Evolutionary conservation across 495 filamentous ascomycete species (phyloP), one percentile per base, ranked within the genome.

Genomic region (Tuber melanosporum): DNA sequence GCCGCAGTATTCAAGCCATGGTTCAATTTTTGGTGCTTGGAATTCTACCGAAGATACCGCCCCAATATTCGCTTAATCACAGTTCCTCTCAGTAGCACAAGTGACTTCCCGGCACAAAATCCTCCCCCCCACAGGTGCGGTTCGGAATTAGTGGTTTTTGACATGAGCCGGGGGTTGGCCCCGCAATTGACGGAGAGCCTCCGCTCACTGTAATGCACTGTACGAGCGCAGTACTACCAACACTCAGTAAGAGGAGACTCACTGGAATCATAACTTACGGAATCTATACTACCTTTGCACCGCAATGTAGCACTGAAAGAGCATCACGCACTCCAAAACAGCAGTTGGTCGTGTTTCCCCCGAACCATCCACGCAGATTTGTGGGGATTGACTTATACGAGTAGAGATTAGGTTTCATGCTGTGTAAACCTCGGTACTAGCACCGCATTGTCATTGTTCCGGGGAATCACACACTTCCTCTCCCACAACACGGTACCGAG

Each of bases 381-480:
- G 57, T 26, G 26, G 57, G 26, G 26, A 66, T 36, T 17, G 3
- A 36, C 57, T 19, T 66, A 36, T 26, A 66, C 26, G 12, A 62
- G 26, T 9, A 71, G 42, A 45, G 70, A 79, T 70, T 42, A n/a
- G 72, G 69, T 73, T 39, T 73, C 49, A 78, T 78, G 74, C 41
- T 70, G 76, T 75, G 76, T 57, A 80, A 80, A 52, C 78, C 73
- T 80, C 77, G 77, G 77, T 80, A 80, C 78, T 73, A 47, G 52
- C 73, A 41, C 47, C 46, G 52, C 41, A 66, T 8, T 36, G 57
- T 17, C 57, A 66, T 66, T 32, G 17, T 66, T 66, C 26, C 17
- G 73, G 77, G 73, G 73, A 76, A 71, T 76, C 52, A 71, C 26
- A 71, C 49, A 41, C 39, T 41, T 41, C 39, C 39, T 3, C 39